phyloP scores from a whole-genome alignment of 768 basidiomycete genomes.

The Serpula lacrymans region DNA sequence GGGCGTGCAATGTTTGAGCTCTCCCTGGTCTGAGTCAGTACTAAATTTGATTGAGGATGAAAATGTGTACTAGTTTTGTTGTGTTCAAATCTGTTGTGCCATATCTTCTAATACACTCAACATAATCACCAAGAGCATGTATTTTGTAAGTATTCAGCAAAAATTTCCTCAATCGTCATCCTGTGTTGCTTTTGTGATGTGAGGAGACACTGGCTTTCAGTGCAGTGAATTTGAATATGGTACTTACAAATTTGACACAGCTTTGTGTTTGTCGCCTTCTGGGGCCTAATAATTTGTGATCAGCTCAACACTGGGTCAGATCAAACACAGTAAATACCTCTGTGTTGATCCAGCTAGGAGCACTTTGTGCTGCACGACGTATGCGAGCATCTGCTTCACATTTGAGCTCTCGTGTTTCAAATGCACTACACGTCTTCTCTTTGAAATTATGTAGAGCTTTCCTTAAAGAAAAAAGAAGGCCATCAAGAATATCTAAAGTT shows the following conservation, averaged over 20 bases:
- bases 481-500: conserved; percentile 10
- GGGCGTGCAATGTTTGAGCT: neutral
- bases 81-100: neutral
- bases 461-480: conserved; percentile 11
- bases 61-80: neutral
- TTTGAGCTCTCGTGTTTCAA: conserved; percentile 15
- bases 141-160: neutral
- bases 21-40: neutral
- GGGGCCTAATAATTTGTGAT: neutral
- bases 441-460: conserved; percentile 19
- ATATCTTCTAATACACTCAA: neutral
- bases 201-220: neutral
- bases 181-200: neutral
- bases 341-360: neutral
- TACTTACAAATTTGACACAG: neutral
- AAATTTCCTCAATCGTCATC: neutral
- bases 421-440: conserved; percentile 14
- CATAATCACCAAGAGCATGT: neutral
- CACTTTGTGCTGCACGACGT: neutral
- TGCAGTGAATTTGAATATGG: conserved; percentile 1
- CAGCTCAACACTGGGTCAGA: no score
- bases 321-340: no score
- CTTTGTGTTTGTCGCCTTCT: neutral
- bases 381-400: conserved; percentile 3
- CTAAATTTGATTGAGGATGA: neutral